Evolutionary conservation across 345 rosid genomes (phyloP).

Genomic region (Gossypium thurberi): DNA sequence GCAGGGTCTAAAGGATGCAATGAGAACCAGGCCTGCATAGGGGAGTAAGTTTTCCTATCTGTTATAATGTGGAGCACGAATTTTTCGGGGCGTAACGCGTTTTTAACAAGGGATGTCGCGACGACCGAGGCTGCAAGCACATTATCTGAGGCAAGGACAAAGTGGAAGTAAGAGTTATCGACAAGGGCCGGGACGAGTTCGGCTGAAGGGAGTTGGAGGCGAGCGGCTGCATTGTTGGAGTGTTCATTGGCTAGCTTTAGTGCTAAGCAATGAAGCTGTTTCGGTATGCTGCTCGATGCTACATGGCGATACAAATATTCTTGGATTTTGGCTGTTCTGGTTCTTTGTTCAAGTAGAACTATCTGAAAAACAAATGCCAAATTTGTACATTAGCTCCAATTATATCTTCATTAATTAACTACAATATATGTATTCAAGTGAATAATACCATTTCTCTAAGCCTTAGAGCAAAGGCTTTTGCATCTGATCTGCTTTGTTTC

Average conservation of each 20-base stretch:
- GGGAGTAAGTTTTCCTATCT: conserved; percentile 82
- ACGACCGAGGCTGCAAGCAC: conserved; percentile 92
- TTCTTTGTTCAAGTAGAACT: conserved; percentile 73
- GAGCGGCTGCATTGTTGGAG: conserved; percentile 85
- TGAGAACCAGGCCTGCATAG: conserved; percentile 99
- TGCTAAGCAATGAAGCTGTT: conserved; percentile 84
- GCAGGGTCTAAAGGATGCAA: conserved; percentile 79
- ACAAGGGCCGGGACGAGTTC: conserved; percentile 83
- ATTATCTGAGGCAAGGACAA: conserved; percentile 84
- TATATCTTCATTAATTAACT: background rate
- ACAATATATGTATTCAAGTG: background rate
- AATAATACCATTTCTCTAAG: conserved; percentile 76
- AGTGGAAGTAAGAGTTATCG: conserved; percentile 74
- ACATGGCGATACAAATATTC: conserved; percentile 86
- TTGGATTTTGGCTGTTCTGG: conserved; percentile 87
- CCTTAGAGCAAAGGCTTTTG: conserved; percentile 72
- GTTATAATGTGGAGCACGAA: conserved; percentile 83
- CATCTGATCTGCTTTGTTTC: conserved; percentile 53
- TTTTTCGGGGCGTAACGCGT: conserved; percentile 57
- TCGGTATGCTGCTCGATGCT: conserved; percentile 93
- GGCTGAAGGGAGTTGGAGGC: conserved; percentile 81
- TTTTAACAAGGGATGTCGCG: conserved; percentile 61
- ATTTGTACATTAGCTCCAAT: background rate
- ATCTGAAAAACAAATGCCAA: conserved; percentile 31
- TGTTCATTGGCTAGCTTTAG: conserved; percentile 80